Conservation (phyloP, 306 rosid genomes). For the Cucurbita maxima region DNA sequence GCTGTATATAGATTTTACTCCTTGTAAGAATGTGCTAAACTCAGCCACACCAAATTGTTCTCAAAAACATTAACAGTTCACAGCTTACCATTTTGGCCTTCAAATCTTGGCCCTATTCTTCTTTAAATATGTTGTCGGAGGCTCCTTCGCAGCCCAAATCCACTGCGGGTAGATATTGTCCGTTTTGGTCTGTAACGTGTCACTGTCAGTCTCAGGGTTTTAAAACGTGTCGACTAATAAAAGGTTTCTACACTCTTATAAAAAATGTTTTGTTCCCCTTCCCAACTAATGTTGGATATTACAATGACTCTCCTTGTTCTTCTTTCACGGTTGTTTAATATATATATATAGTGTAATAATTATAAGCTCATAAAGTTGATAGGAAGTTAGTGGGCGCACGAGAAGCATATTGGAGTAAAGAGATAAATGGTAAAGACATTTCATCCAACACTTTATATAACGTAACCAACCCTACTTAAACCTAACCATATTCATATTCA, state of each 20-base stretch:
- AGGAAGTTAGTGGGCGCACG: background rate
- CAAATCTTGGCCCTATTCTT: background rate
- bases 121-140: background rate
- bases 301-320: no score
- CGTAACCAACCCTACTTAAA: slow-evolving; percentile 89
- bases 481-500: slow-evolving; percentile 37
- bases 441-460: slow-evolving; percentile 69
- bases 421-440: slow-evolving; percentile 50
- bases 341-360: background rate
- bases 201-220: no score
- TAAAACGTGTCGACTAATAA: no score
- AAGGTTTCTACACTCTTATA: no score
- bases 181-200: no score
- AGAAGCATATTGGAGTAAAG: slow-evolving; percentile 17
- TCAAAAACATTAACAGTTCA: background rate
- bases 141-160: background rate
- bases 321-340: no score
- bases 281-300: no score
- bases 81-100: background rate
- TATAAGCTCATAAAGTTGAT: background rate
- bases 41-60: background rate
- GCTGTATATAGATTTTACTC: slow-evolving; percentile 1
- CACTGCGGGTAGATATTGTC: no score
- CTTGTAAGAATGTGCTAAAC: background rate
- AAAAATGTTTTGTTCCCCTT: no score